A percentile compares a stretch with the other conserved stretches of the same genome.
phyloP scores from a whole-genome alignment of 768 basidiomycete species.

The Strobilomyces dryophilus region DNA sequence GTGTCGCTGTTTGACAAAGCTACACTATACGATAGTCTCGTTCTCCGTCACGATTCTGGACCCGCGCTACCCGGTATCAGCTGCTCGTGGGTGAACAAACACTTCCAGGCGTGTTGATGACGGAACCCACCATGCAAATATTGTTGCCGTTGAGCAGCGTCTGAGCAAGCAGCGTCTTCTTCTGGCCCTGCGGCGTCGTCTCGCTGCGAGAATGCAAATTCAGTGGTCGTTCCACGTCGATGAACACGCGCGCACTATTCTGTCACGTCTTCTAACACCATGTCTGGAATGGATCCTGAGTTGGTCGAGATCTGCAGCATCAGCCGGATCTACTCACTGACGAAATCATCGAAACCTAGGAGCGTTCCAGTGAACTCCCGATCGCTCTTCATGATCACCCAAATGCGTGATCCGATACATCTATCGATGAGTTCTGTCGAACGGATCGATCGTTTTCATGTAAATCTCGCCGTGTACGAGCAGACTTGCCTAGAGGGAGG shows the following conservation, averaged over 20 bases:
- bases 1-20: constrained; percentile 26
- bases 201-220: constrained; percentile 51
- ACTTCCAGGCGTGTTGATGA: neutral
- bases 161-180: constrained; percentile 79
- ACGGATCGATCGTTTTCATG: neutral
- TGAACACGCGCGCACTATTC: constrained; percentile 69
- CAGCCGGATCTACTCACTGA: constrained; percentile 67
- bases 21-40: neutral
- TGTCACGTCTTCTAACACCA: constrained; percentile 94
- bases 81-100: constrained; percentile 29
- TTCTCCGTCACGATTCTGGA: constrained; percentile 39
- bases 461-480: neutral
- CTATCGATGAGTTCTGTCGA: constrained; percentile 86
- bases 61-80: constrained; percentile 70
- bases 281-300: constrained; percentile 45
- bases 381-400: constrained; percentile 98
- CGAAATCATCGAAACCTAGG: constrained; percentile 97
- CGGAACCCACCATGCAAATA: constrained; percentile 83
- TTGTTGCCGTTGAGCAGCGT: constrained; percentile 93
- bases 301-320: neutral
- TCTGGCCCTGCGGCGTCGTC: constrained; percentile 75
- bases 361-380: constrained; percentile 95
- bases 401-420: constrained; percentile 95
- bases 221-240: neutral
- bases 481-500: constrained; percentile 72